These are phyloP conservation scores for Colletotrichum sp. DNA, from an alignment of 2,329 filamentous ascomycete species.

Conservation along the genomic window DNA sequence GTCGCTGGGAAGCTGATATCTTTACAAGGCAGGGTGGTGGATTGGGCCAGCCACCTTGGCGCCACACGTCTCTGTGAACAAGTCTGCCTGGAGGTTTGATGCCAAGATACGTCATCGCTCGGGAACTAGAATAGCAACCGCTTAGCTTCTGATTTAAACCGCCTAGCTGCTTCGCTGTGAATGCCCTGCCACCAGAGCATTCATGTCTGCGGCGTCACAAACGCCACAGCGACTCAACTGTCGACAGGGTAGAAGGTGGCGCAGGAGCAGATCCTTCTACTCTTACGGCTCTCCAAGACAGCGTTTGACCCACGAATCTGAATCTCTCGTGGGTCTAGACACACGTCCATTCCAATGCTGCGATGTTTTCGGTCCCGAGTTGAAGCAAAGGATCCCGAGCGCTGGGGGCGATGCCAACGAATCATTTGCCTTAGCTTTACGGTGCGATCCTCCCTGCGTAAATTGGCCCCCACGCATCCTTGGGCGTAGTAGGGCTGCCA, in stretches of 20 bases:
- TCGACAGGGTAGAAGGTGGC: neutral
- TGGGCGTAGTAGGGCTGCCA: neutral
- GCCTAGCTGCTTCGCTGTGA: neutral
- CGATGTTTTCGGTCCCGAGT: neutral
- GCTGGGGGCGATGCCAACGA: neutral
- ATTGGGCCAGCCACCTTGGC: neutral
- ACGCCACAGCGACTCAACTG: neutral
- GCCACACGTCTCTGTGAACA: neutral
- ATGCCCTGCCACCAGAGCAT: neutral
- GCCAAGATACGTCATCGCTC: neutral
- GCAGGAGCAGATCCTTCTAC: neutral
- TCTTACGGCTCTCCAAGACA: neutral
- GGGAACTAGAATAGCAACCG: neutral
- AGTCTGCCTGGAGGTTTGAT: neutral
- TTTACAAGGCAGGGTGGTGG: neutral
- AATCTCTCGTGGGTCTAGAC: neutral
- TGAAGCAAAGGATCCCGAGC: neutral
- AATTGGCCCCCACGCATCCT: neutral
- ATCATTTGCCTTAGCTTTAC: neutral
- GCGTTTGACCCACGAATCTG: neutral
- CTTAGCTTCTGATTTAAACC: neutral
- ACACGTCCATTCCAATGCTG: neutral
- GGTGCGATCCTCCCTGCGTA: neutral
- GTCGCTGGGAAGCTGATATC: neutral
- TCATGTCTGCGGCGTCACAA: neutral